These are phyloP conservation scores for Cercospora zeina DNA, from an alignment of 2,329 filamentous ascomycete genomes.

Conservation along the genomic window DNA sequence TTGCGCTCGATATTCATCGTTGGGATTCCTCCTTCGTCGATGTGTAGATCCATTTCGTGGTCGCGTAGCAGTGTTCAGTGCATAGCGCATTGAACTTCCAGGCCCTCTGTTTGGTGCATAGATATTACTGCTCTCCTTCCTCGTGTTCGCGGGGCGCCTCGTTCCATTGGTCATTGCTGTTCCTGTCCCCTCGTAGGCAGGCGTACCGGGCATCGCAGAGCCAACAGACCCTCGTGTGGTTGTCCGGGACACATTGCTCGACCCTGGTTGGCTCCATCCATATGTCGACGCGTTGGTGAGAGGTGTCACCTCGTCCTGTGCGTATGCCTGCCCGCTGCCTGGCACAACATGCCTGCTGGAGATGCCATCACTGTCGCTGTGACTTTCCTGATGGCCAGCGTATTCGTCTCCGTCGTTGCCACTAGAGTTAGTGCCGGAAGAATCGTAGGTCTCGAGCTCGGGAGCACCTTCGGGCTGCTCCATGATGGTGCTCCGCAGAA, in stretches of 20 bases:
- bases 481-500: slow-evolving; percentile 35
- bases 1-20: slow-evolving; percentile 75
- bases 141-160: slow-evolving; percentile 45
- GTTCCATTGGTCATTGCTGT: slow-evolving; percentile 23
- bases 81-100: slow-evolving; percentile 44
- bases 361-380: slow-evolving; percentile 35
- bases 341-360: slow-evolving; percentile 33
- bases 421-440: slow-evolving; percentile 36
- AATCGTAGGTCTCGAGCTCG: slow-evolving; percentile 38
- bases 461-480: slow-evolving; percentile 37
- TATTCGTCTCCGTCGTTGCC: slow-evolving; percentile 33
- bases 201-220: slow-evolving; percentile 15
- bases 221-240: slow-evolving; percentile 21
- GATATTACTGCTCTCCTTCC: slow-evolving; percentile 51
- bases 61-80: slow-evolving; percentile 47
- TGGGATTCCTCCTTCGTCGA: slow-evolving; percentile 62
- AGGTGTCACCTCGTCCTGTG: slow-evolving; percentile 32
- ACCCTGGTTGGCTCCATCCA: slow-evolving; percentile 32
- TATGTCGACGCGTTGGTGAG: slow-evolving; percentile 36
- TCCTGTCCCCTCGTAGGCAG: slow-evolving; percentile 28
- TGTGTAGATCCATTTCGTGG: slow-evolving; percentile 58
- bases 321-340: slow-evolving; percentile 19
- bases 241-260: slow-evolving; percentile 21
- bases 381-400: slow-evolving; percentile 25
- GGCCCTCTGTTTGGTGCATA: slow-evolving; percentile 53